These are phyloP conservation scores for Miamiensis avidus DNA, from an alignment of 169 alveolate species.

Conservation along the genomic window DNA sequence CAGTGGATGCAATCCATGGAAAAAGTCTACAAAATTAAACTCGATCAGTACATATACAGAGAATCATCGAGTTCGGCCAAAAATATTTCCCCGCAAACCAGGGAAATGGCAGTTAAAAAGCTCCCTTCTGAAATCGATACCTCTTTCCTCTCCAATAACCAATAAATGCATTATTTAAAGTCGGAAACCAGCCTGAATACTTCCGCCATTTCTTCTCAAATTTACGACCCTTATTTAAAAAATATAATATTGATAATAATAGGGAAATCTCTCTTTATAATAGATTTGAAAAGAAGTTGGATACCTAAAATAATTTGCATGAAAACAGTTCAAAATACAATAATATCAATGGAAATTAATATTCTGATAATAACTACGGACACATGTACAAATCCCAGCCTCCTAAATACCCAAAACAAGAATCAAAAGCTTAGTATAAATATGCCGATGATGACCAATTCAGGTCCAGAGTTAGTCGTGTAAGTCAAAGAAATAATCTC, in stretches of 20 bases:
- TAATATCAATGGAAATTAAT: not conserved
- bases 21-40: too few relatives aligned
- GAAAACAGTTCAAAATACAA: too few relatives aligned
- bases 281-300: too few relatives aligned
- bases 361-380: not conserved
- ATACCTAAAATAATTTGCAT: too few relatives aligned
- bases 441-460: not conserved
- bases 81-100: too few relatives aligned
- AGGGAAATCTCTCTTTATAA: too few relatives aligned
- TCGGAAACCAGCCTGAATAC: too few relatives aligned
- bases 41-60: not conserved
- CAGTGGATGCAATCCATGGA: constrained; percentile 49
- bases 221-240: too few relatives aligned
- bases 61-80: not conserved
- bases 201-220: too few relatives aligned
- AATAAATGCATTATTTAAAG: not conserved
- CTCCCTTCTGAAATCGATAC: not conserved
- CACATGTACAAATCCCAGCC: not conserved
- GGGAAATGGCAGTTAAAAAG: not conserved
- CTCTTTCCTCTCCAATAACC: not conserved
- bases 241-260: too few relatives aligned
- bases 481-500: not conserved
- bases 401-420: not conserved
- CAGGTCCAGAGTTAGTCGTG: not conserved
- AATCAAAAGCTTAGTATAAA: not conserved